Evolutionary conservation across 2,329 filamentous ascomycete species (phyloP).

Genomic region (Claviceps sp.): DNA sequence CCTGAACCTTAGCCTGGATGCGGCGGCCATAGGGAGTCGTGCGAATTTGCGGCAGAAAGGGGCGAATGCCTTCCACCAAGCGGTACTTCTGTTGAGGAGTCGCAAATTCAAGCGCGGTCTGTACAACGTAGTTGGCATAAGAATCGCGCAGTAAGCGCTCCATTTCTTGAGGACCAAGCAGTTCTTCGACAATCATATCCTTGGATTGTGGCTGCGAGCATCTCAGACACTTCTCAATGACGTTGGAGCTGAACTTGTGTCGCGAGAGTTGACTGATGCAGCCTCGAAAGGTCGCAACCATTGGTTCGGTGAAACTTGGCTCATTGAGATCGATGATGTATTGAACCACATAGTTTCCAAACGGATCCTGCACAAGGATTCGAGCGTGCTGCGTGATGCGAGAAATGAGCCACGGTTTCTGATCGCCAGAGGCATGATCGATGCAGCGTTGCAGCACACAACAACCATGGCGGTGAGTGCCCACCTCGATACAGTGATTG

Average conservation of each 20-base stretch:
- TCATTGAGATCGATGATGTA: constrained; percentile 96
- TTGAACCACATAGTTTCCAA: constrained; percentile 97
- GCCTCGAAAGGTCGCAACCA: constrained; percentile 69
- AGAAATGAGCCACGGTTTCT: constrained; percentile 75
- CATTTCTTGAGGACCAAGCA: constrained; percentile 60
- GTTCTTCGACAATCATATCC: constrained; percentile 73
- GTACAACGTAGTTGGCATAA: constrained; percentile 95
- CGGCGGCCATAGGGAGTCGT: constrained; percentile 89
- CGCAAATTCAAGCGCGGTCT: constrained; percentile 83
- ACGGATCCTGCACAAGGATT: constrained; percentile 84
- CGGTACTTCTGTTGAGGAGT: constrained; percentile 59
- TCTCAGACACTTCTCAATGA: constrained; percentile 91
- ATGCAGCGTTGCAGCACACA: constrained; percentile 97
- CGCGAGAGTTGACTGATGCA: constrained; percentile 63
- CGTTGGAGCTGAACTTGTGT: constrained; percentile 98
- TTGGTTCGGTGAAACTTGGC: constrained; percentile 71
- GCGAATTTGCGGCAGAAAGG: constrained; percentile 71
- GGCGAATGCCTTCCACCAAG: constrained; percentile 74
- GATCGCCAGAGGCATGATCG: constrained; percentile 81
- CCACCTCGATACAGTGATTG: constrained; percentile 72
- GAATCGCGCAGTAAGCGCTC: constrained; percentile 83
- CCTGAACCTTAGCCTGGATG: constrained; percentile 75
- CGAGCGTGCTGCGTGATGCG: constrained; percentile 85
- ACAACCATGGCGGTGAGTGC: constrained; percentile 94
- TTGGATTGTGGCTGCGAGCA: constrained; percentile 64